Conservation (phyloP, 148 eudicot species). For the Simmondsia chinensis region DNA sequence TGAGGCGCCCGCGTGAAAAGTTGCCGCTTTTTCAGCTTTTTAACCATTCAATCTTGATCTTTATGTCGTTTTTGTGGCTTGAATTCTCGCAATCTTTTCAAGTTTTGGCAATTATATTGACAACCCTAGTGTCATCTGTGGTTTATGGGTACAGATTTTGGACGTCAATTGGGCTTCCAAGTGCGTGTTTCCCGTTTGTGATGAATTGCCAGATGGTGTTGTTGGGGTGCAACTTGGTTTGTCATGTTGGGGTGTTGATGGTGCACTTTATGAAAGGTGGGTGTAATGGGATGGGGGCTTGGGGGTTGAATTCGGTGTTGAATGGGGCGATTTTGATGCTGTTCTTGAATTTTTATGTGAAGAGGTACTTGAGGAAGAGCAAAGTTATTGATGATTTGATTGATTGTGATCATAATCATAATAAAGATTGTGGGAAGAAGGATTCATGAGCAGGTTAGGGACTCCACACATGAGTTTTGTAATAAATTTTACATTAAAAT, state of each 20-base stretch:
- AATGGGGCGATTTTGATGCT: constrained; percentile 58
- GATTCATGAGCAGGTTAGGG: no score
- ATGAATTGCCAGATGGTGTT: constrained; percentile 51
- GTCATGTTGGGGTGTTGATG: constrained; percentile 59
- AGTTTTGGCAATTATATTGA: constrained; percentile 48
- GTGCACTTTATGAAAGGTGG: constrained; percentile 67
- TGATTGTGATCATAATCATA: no score
- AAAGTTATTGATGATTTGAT: background rate
- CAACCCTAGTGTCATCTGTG: constrained; percentile 41
- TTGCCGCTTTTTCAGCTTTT: constrained; percentile 40
- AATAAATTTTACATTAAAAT: no score
- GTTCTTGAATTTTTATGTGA: constrained; percentile 54
- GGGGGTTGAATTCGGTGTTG: constrained; percentile 63
- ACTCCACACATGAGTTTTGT: no score
- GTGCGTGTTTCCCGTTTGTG: constrained; percentile 68
- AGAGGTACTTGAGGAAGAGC: constrained; percentile 20
- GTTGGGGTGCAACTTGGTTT: constrained; percentile 41
- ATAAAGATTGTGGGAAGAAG: no score
- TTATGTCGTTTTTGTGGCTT: constrained; percentile 74
- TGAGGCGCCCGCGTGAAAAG: constrained; percentile 23
- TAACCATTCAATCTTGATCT: constrained; percentile 48
- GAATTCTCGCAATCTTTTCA: constrained; percentile 85
- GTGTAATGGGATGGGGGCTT: constrained; percentile 85
- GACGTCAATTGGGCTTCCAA: constrained; percentile 58
- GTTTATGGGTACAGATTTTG: constrained; percentile 85